A percentile compares a stretch with the other conserved stretches of the same genome.
Conservation (phyloP, 2,329 filamentous ascomycete species). For the Fusarium sp. region DNA sequence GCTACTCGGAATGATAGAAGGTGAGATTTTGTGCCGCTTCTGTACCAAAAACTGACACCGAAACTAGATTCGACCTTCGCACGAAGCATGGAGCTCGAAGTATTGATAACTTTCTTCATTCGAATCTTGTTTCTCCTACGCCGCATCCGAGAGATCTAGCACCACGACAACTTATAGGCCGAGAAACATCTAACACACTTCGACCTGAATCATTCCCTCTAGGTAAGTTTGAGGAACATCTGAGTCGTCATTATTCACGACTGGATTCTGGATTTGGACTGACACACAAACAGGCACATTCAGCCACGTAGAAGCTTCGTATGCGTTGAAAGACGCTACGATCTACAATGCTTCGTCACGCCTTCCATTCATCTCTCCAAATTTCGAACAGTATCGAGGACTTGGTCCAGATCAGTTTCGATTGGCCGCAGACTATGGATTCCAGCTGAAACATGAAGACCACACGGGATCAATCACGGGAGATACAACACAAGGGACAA, state of each 20-base stretch:
- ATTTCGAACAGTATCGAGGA: constrained; percentile 37
- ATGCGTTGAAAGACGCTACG: constrained; percentile 44
- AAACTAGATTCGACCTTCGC: constrained; percentile 46
- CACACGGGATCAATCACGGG: constrained; percentile 30
- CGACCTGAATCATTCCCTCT: constrained; percentile 30
- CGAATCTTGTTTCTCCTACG: constrained; percentile 52
- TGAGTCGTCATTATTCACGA: not conserved
- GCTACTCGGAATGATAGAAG: constrained; percentile 40
- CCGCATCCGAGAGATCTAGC: constrained; percentile 44
- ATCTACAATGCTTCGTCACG: constrained; percentile 46
- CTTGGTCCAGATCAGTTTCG: constrained; percentile 43
- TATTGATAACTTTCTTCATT: constrained; percentile 51
- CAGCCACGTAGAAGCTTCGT: constrained; percentile 42
- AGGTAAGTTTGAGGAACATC: constrained; percentile 4
- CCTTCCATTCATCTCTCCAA: constrained; percentile 39
- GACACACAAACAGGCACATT: constrained; percentile 38
- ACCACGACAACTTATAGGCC: constrained; percentile 36
- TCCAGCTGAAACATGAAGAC: constrained; percentile 44
- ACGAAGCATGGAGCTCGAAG: constrained; percentile 49
- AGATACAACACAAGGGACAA: constrained; percentile 33
- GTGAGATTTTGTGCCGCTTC: constrained; percentile 20
- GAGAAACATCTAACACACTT: constrained; percentile 35
- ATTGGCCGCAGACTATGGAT: constrained; percentile 33
- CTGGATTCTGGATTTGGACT: constrained; percentile 1
- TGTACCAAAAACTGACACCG: constrained; percentile 4